Evolutionary conservation across 805 yeast species (phyloP).

Genomic region (Ogataea pilisensis): DNA sequence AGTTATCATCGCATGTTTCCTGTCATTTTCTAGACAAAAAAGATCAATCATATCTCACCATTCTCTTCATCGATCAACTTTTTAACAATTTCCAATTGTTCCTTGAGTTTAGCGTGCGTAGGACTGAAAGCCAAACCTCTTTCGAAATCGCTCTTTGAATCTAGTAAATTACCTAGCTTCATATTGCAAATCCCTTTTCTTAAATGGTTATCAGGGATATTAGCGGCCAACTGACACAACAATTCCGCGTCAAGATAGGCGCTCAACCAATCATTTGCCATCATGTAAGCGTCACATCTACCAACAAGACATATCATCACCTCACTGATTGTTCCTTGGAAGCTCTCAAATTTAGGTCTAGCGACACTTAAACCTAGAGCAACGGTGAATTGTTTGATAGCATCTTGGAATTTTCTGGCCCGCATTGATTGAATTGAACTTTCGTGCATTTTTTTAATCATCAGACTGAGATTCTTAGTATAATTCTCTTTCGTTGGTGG

Average conservation of each 20-base stretch:
- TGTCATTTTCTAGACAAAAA: too few species aligned
- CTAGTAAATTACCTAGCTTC: constrained; percentile 58
- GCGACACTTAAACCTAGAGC: constrained; percentile 67
- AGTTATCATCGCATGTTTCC: too few species aligned
- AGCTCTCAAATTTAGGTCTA: constrained; percentile 70
- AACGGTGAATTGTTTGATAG: constrained; percentile 57
- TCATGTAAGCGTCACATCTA: constrained; percentile 64
- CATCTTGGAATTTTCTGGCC: constrained; percentile 50
- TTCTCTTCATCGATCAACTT: constrained; percentile 51
- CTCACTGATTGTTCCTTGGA: constrained; percentile 69
- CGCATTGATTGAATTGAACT: constrained; percentile 58
- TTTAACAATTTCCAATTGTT: constrained; percentile 44
- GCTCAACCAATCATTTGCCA: constrained; percentile 48
- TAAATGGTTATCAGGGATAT: constrained; percentile 64
- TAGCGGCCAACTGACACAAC: constrained; percentile 53
- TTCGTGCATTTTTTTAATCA: constrained; percentile 63
- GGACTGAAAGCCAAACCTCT: constrained; percentile 67
- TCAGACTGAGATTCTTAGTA: constrained; percentile 50
- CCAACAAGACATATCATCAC: constrained; percentile 61
- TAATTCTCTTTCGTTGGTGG: constrained; percentile 50
- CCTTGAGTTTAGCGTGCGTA: constrained; percentile 43
- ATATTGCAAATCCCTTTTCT: constrained; percentile 63
- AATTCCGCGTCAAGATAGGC: constrained; percentile 71
- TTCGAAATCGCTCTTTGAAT: constrained; percentile 64
- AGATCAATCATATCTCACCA: constrained; percentile 50